These are phyloP conservation scores for Daedaleopsis nitida DNA, from an alignment of 768 basidiomycete species.

Conservation along the genomic window DNA sequence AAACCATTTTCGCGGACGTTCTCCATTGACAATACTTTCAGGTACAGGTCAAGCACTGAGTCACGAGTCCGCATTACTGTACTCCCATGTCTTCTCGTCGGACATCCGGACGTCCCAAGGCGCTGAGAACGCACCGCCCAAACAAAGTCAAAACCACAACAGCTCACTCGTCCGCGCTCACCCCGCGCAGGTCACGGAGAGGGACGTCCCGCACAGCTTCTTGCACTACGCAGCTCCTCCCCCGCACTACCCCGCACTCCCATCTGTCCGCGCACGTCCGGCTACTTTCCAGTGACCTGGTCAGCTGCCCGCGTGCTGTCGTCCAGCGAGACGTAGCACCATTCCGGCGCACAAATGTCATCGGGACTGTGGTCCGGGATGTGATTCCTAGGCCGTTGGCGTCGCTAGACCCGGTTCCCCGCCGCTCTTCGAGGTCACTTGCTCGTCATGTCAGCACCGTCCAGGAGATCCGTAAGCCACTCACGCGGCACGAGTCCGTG, in stretches of 20 bases:
- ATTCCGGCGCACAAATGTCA: neutral
- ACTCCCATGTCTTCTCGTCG: neutral
- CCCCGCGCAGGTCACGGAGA: slow-evolving; percentile 5
- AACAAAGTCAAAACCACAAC: neutral
- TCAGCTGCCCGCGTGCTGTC: slow-evolving; percentile 10
- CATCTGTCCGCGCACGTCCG: neutral
- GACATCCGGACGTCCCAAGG: slow-evolving; percentile 1
- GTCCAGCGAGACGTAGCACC: slow-evolving; percentile 5
- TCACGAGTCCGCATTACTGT: slow-evolving; percentile 11
- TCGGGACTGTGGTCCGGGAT: too few species aligned
- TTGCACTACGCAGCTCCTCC: neutral
- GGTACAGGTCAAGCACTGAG: neutral
- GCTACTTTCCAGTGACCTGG: slow-evolving; percentile 1
- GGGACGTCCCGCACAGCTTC: slow-evolving; percentile 7
- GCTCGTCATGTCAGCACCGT: neutral
- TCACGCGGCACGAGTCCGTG: neutral
- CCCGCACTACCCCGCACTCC: slow-evolving; percentile 14
- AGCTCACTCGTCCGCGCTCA: neutral
- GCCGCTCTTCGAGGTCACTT: neutral
- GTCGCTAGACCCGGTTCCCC: neutral
- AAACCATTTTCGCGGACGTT: neutral
- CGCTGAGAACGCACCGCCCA: slow-evolving; percentile 9
- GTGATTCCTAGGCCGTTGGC: neutral
- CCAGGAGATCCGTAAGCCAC: slow-evolving; percentile 9
- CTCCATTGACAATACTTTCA: neutral